Conservation (phyloP, 257 asterid species). For the Gynochthodes officinalis region DNA sequence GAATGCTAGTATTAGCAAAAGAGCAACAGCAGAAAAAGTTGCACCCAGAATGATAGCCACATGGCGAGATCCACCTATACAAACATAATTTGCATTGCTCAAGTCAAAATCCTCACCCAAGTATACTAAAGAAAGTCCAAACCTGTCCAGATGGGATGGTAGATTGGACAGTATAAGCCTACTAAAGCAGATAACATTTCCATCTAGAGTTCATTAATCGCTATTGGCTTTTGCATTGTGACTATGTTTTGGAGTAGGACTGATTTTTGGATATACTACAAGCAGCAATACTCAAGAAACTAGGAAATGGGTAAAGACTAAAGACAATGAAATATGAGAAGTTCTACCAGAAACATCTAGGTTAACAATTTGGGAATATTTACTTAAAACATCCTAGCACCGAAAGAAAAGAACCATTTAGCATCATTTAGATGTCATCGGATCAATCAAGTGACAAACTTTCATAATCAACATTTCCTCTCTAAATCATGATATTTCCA, state of each 20-base stretch:
- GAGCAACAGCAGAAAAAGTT: slow-evolving; percentile 37
- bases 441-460: not conserved
- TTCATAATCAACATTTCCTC: slow-evolving; percentile 1
- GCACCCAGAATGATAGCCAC: slow-evolving; percentile 47
- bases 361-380: not conserved
- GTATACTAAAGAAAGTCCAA: not conserved
- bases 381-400: not conserved
- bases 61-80: slow-evolving; percentile 39
- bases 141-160: not conserved
- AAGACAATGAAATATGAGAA: not conserved
- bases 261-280: not conserved
- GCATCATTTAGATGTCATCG: not conserved
- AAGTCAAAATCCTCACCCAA: not conserved
- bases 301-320: not conserved
- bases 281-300: not conserved
- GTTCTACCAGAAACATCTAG: not conserved
- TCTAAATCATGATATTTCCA: not conserved
- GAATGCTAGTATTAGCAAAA: slow-evolving; percentile 31
- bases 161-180: not conserved
- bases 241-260: not conserved
- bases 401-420: not conserved
- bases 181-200: not conserved
- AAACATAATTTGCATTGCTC: not conserved
- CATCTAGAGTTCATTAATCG: not conserved
- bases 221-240: not conserved